phyloP scores from a whole-genome alignment of 208 protist genomes.

The Crithidia sp. region DNA sequence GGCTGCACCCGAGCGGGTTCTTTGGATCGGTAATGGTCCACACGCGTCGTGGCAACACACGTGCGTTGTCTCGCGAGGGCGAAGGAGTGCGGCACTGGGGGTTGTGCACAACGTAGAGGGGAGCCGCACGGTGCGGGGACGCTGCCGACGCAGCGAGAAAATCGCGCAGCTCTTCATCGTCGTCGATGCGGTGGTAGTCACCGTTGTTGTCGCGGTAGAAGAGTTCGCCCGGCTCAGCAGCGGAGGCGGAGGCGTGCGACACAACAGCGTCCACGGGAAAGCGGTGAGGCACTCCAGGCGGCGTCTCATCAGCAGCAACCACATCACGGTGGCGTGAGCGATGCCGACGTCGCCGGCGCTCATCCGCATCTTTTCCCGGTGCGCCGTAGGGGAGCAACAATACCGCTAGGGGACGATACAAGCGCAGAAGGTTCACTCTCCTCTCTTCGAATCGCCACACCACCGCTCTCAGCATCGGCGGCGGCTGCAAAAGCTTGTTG shows the following conservation, averaged over 20 bases:
- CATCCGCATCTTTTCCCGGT: neutral
- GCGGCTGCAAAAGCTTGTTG: no score
- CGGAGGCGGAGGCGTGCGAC: neutral
- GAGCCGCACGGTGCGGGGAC: neutral
- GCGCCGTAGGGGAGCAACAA: no score
- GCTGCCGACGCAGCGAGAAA: neutral
- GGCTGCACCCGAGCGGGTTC: slow-evolving; percentile 57
- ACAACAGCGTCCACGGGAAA: neutral
- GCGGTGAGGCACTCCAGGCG: neutral
- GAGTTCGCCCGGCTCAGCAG: slow-evolving; percentile 28
- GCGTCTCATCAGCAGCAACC: neutral
- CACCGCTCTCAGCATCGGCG: no score
- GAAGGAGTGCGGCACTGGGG: slow-evolving; percentile 4
- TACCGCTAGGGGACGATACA: no score
- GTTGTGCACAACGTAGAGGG: slow-evolving; percentile 33
- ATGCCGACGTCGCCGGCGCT: neutral
- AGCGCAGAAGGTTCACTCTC: no score
- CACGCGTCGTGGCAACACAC: slow-evolving; percentile 16
- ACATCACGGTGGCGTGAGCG: neutral
- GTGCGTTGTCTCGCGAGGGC: neutral
- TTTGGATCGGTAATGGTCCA: slow-evolving; percentile 36
- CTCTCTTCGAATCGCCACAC: no score
- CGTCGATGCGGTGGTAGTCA: slow-evolving; percentile 22
- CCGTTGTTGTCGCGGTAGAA: slow-evolving; percentile 21
- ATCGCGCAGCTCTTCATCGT: slow-evolving; percentile 13